Base-by-base conservation (phyloP, 208 protist species). In the Leptomonas seymouri region DNA sequence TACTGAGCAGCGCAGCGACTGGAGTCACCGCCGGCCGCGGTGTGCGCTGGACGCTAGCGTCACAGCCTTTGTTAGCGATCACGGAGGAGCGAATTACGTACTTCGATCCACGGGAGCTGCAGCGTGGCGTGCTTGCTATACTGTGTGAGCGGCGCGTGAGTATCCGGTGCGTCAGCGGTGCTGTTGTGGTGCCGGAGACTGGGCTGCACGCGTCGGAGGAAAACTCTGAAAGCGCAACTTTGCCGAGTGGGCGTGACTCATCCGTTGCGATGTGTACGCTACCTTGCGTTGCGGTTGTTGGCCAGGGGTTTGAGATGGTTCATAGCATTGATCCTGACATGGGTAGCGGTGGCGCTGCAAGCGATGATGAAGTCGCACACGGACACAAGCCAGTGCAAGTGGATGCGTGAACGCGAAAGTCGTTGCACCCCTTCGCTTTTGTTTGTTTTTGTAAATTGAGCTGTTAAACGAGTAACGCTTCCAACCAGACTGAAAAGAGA, bases 161-260 rank as follows among this genome's bases (percentile, higher is more conserved):
- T 57, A 77, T 90, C n/a, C 85, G 88, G 9, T 80, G 85, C 23
- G 83, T 89, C 25, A 93, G 88, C 63, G 85, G 85, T 8, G 27
- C 89, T 14, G 72, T 74, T 6, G 64, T 89, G 31, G 36, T 61
- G 27, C 23, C 39, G 7, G 28, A 25, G 14, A 9, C 21, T 18
- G 15, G 18, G 2, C 3, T n/a, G 31, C 3, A 23, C n/a, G 54
- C 44, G 20, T 28, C 27, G 34, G 9, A 3, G 15, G 56, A 48
- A n/a, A 23, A 48, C 2, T 23, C 56, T 16, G 44, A 48, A 48
- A 16, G 44, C 34, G 34, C 34, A 9, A 39, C 34, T 3, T 39
- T 39, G 34, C 34, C 3, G 34, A 39, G 34, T 9, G 34, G 9
- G 34, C 3, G 34, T 39, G 34, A 9, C 9, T 39, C 34, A 3